These are phyloP conservation scores for Tephrocybe sp. DNA, from an alignment of 768 basidiomycete species.

Conservation along the genomic window DNA sequence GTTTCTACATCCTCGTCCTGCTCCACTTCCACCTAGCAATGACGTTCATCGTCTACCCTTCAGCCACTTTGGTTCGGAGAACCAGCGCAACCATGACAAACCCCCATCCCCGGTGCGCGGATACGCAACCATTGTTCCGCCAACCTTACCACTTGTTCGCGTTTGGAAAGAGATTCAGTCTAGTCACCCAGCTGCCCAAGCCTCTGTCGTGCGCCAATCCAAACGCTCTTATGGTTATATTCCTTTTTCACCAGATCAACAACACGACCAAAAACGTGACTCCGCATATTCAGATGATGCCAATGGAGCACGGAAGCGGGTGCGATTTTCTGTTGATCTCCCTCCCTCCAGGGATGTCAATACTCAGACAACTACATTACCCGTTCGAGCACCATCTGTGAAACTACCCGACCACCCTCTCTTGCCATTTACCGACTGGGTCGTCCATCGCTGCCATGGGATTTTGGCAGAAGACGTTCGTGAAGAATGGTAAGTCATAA, in stretches of 20 bases:
- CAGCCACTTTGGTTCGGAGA: neutral
- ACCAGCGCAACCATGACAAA: too few species aligned
- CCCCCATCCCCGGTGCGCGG: too few species aligned
- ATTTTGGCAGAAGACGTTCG: slow-evolving; percentile 1
- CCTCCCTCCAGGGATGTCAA: neutral
- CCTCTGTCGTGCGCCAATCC: neutral
- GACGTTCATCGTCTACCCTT: neutral
- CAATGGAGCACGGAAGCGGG: slow-evolving; percentile 7
- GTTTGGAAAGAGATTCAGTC: too few species aligned
- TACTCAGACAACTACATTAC: neutral
- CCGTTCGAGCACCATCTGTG: neutral
- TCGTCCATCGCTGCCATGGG: slow-evolving; percentile 7
- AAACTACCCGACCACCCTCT: neutral
- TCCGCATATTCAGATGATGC: neutral
- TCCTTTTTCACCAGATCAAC: neutral
- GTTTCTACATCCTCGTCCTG: neutral
- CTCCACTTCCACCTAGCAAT: neutral
- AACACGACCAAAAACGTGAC: neutral
- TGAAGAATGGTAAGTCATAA: neutral
- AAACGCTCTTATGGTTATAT: slow-evolving; percentile 11
- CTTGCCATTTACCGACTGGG: slow-evolving; percentile 11
- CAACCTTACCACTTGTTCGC: too few species aligned
- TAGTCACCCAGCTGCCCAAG: neutral
- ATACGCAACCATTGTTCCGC: too few species aligned
- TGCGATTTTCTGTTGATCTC: slow-evolving; percentile 5